Evolutionary conservation across 768 basidiomycete species (phyloP), one percentile per base, ranked within the genome.

Genomic region (Leucocoprinus birnbaumii): DNA sequence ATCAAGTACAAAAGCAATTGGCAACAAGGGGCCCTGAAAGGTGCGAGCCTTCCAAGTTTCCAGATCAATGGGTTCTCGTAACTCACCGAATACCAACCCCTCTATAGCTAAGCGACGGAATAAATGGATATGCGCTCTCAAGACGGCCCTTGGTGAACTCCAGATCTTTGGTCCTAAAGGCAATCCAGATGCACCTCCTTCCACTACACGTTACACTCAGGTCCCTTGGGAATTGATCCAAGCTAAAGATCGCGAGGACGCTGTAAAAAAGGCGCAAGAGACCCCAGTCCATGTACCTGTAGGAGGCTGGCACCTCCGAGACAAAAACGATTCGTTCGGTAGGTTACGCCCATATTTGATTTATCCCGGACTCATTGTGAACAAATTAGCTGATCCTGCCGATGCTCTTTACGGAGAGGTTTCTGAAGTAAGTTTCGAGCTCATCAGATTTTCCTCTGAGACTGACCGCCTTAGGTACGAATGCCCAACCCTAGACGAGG

Each of bases 81-180:
- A 55, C 21, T 37, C 56, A 34, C 52, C 62, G 19, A 62, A 57
- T 58, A 55, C 51, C 56, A 27, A 43, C 35, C 42, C 50, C 47
- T 38, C 25, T 63, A 11, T 14, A 85, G 86, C 86, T 1, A 85
- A 86, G 69, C 80, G 92, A 52, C 81, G 91, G 34, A 94, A 94
- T 75, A 95, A 92, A 70, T 95, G 92, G 92, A 80, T 94, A 41
- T 94, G 91, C 68, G 87, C 89, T 14, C 76, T 97, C 52, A 95
- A 94, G 70, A 66, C 79, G 43, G 78, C 82, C 46, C 72, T 91
- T 57, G 80, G 77, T 24, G 87, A 91, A 57, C 68, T 85, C 48
- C 76, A 83, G 59, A 86, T 97, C 56, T 92, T 76, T 61, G 87
- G 87, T 4, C 84, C 86, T 8, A 66, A 59, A 27, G 83, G 87